Evolutionary conservation across 2,329 filamentous ascomycete species (phyloP).

Genomic region (Colletotrichum paranaense): DNA sequence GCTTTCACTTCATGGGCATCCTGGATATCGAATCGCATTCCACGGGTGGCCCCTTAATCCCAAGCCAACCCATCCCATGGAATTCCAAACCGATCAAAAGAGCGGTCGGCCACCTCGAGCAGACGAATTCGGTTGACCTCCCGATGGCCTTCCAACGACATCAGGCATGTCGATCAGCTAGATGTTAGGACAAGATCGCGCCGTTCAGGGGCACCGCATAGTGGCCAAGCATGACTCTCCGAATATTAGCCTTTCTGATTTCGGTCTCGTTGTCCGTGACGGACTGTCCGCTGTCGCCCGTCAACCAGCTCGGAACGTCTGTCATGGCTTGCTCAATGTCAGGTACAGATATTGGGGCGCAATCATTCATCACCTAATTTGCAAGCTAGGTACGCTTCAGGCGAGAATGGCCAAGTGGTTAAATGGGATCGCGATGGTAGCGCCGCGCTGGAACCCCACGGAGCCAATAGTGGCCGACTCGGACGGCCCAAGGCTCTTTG

Average conservation of each 20-base stretch:
- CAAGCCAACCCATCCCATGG: conserved; percentile 17
- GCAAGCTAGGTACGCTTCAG: conserved; percentile 20
- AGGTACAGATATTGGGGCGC: conserved; percentile 9
- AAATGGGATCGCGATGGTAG: conserved; percentile 27
- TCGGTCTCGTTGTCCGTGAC: not conserved
- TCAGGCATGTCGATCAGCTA: not conserved
- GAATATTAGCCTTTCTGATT: conserved; percentile 6
- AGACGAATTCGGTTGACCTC: not conserved
- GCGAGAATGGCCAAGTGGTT: conserved; percentile 15
- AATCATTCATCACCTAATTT: conserved; percentile 4
- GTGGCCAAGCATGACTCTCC: conserved; percentile 8
- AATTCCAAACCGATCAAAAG: conserved; percentile 5
- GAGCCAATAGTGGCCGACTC: conserved; percentile 33
- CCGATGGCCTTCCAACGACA: not conserved
- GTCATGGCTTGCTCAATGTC: conserved; percentile 3
- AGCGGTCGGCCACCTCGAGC: conserved; percentile 2
- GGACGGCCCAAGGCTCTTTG: conserved; percentile 28
- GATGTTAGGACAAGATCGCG: not conserved
- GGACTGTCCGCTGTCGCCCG: not conserved
- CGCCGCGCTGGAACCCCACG: conserved; percentile 27
- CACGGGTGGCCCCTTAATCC: not conserved
- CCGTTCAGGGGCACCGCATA: conserved; percentile 26
- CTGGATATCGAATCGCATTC: conserved; percentile 23
- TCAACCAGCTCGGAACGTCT: not conserved
- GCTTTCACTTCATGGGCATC: conserved; percentile 13